Evolutionary conservation across 2,329 filamentous ascomycete species (phyloP).

Genomic region (Colletotrichum lindemuthianum): DNA sequence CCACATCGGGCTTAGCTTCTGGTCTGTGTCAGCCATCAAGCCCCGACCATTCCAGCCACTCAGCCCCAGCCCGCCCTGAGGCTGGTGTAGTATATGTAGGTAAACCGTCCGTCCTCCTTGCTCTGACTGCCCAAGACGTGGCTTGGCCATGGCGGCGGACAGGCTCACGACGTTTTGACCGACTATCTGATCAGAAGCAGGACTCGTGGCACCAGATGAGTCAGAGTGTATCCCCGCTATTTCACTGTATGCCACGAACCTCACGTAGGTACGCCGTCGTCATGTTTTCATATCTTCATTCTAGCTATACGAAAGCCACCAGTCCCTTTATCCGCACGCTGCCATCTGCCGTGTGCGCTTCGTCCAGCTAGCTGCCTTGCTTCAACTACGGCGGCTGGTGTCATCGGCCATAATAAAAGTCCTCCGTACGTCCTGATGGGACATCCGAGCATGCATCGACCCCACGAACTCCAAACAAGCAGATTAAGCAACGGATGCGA

Average conservation of each 20-base stretch:
- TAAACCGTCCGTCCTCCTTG: constrained; percentile 12
- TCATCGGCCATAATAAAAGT: constrained; percentile 24
- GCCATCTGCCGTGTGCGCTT: constrained; percentile 9
- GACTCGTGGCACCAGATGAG: no score
- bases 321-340: constrained; percentile 25
- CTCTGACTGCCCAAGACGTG: constrained; percentile 8
- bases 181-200: no score
- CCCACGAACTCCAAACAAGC: constrained; percentile 35
- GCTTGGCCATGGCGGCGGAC: constrained; percentile 10
- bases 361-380: constrained; percentile 8
- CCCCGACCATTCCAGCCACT: not conserved
- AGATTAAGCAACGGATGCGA: constrained; percentile 81
- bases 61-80: constrained; percentile 1
- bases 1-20: not conserved
- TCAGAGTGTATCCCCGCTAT: no score
- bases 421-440: constrained; percentile 28
- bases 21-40: constrained; percentile 15
- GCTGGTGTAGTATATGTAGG: not conserved
- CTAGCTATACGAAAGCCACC: constrained; percentile 33
- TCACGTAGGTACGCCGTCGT: constrained; percentile 5
- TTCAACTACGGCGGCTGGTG: constrained; percentile 19
- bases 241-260: not conserved
- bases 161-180: constrained; percentile 1
- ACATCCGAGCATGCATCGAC: constrained; percentile 34
- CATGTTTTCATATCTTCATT: constrained; percentile 35